Percentiles rank a stretch among this genome's conserved stretches.
phyloP scores from a whole-genome alignment of 306 rosid species.

The Quercus berberidifolia region DNA sequence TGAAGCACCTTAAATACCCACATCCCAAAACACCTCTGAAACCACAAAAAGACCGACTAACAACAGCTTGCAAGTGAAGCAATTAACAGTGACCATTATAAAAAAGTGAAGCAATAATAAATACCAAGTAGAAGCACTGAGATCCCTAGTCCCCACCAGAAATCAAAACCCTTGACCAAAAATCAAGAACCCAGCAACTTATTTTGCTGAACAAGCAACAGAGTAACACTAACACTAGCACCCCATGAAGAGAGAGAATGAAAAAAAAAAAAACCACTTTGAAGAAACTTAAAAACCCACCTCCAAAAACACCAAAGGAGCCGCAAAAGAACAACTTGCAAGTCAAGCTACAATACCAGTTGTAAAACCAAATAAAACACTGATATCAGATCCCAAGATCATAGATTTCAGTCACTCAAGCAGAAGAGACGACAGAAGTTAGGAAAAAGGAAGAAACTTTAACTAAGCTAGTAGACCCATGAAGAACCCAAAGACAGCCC shows the following conservation, averaged over 20 bases:
- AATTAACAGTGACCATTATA: slow-evolving; percentile 37
- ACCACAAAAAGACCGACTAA: slow-evolving; percentile 37
- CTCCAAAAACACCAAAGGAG: not conserved
- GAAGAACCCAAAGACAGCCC: not conserved
- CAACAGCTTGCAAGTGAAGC: slow-evolving; percentile 62
- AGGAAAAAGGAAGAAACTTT: not conserved
- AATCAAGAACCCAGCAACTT: slow-evolving; percentile 23
- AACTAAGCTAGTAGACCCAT: not conserved
- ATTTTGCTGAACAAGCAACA: slow-evolving; percentile 14
- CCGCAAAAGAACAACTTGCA: slow-evolving; percentile 2
- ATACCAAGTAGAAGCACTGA: slow-evolving; percentile 28
- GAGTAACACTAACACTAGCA: not conserved
- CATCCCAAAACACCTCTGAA: slow-evolving; percentile 40
- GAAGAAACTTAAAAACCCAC: slow-evolving; percentile 13
- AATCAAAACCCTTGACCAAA: slow-evolving; percentile 41
- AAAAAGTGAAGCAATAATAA: slow-evolving; percentile 40
- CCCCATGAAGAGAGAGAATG: not conserved
- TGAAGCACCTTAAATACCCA: slow-evolving; percentile 15
- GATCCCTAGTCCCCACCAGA: slow-evolving; percentile 51
- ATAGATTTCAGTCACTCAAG: not conserved
- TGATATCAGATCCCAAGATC: not conserved
- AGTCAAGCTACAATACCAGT: not conserved
- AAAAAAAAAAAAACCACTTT: not conserved
- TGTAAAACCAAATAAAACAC: not conserved
- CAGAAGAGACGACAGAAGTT: not conserved